phyloP scores from a whole-genome alignment of 768 basidiomycete genomes.

The Mycena haematopus region DNA sequence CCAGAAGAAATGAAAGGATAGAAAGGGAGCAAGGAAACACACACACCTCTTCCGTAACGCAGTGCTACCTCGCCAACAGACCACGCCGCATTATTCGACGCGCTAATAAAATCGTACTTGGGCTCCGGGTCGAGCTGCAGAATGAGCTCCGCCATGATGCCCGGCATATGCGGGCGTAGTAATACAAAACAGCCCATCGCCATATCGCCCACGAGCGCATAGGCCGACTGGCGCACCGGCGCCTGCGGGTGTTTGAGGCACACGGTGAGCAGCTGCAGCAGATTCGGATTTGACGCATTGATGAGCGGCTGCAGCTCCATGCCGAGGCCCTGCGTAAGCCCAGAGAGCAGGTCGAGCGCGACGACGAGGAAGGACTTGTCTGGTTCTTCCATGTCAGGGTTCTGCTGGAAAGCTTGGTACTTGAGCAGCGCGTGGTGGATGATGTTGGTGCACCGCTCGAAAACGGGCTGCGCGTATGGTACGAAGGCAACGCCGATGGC shows the following conservation, averaged over 20 bases:
- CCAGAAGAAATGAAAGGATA: neutral
- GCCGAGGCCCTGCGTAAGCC: slow-evolving; percentile 93
- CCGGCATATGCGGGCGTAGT: slow-evolving; percentile 83
- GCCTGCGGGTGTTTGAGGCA: slow-evolving; percentile 97
- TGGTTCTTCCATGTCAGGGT: slow-evolving; percentile 91
- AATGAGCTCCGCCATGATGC: slow-evolving; percentile 90
- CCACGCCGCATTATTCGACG: slow-evolving; percentile 99
- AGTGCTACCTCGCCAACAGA: slow-evolving; percentile 98
- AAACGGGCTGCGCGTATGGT: slow-evolving; percentile 89
- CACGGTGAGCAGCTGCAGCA: slow-evolving; percentile 81
- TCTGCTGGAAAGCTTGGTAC: slow-evolving; percentile 88
- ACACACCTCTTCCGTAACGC: slow-evolving; percentile 81
- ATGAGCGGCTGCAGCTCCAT: slow-evolving; percentile 79
- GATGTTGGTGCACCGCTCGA: slow-evolving; percentile 87
- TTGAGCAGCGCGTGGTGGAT: slow-evolving; percentile 83
- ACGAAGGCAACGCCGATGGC: slow-evolving; percentile 91
- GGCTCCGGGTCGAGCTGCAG: slow-evolving; percentile 92
- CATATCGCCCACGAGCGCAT: slow-evolving; percentile 97
- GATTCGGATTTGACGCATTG: slow-evolving; percentile 69
- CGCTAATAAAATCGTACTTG: slow-evolving; percentile 92
- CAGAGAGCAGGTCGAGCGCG: slow-evolving; percentile 94
- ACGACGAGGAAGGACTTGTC: slow-evolving; percentile 98
- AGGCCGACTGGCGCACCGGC: slow-evolving; percentile 93
- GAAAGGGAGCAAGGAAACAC: neutral
- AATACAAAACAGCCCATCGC: slow-evolving; percentile 94